Evolutionary conservation across 192 early-diverging fungal genomes (phyloP).

Genomic region (Endogone sp.): DNA sequence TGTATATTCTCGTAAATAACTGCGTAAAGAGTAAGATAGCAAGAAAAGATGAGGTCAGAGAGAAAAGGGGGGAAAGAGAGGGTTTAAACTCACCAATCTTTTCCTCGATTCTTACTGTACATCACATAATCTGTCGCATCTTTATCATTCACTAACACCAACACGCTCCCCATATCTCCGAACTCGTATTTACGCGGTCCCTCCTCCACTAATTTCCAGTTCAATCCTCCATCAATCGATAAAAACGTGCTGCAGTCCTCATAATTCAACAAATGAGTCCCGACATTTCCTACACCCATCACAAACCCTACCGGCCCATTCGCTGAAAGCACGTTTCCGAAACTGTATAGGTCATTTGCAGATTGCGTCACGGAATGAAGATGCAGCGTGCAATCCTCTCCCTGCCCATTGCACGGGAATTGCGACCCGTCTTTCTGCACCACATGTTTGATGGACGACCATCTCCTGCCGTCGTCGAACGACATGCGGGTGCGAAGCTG

Average conservation of each 20-base stretch:
- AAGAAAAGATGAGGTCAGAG: too few species aligned
- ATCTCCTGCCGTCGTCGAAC: constrained; percentile 82
- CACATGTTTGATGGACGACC: constrained; percentile 56
- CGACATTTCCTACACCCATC: constrained; percentile 91
- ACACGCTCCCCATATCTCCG: constrained; percentile 73
- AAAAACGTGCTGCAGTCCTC: constrained; percentile 82
- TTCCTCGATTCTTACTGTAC: constrained; percentile 79
- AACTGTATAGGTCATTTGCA: constrained; percentile 51
- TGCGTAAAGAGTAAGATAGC: background rate
- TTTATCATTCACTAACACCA: constrained; percentile 70
- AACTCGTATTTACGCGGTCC: constrained; percentile 85
- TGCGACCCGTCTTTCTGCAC: constrained; percentile 9
- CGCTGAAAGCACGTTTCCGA: constrained; percentile 72
- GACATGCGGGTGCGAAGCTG: constrained; percentile 71
- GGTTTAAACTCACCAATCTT: constrained; percentile 51
- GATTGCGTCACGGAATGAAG: constrained; percentile 86
- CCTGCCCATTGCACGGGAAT: background rate
- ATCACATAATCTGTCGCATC: constrained; percentile 46
- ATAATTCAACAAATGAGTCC: constrained; percentile 63
- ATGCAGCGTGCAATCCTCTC: constrained; percentile 70
- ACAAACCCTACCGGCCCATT: constrained; percentile 75
- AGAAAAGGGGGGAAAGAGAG: background rate
- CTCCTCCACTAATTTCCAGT: constrained; percentile 60
- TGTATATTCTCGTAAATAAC: background rate
- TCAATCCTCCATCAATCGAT: constrained; percentile 77